phyloP scores from a whole-genome alignment of 306 rosid species.

The Cucumis hystrix region DNA sequence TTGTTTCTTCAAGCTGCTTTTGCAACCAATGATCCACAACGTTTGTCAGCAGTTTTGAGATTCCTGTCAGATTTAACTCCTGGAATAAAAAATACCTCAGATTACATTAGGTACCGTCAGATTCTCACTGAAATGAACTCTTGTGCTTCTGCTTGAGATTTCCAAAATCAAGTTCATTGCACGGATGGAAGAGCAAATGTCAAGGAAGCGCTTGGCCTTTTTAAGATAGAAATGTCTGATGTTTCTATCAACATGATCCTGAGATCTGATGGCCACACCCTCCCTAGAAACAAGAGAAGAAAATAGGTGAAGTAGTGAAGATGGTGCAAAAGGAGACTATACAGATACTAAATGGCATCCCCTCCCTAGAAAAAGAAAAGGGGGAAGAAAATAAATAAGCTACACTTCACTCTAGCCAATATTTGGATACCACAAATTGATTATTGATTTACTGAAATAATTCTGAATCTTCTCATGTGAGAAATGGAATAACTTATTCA shows the following conservation, averaged over 20 bases:
- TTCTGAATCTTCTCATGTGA: neutral
- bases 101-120: conserved; percentile 52
- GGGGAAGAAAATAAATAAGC: neutral
- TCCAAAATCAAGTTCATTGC: neutral
- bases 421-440: neutral
- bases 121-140: conserved; percentile 67
- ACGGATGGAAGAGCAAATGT: neutral
- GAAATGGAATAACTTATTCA: neutral
- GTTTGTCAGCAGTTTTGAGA: conserved; percentile 76
- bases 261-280: neutral
- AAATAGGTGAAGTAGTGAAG: neutral
- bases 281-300: neutral
- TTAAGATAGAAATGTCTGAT: neutral
- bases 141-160: conserved; percentile 38
- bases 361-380: neutral
- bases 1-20: conserved; percentile 81
- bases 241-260: neutral
- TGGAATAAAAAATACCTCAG: conserved; percentile 49
- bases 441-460: neutral
- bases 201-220: neutral
- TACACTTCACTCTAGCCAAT: neutral
- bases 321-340: neutral
- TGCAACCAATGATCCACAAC: conserved; percentile 51
- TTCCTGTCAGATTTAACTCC: conserved; percentile 77
- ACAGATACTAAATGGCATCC: neutral